Percentiles rank a stretch among this genome's conserved stretches.
phyloP scores from a whole-genome alignment of 192 early-diverging fungal species.

The Chytriomyces sp. region DNA sequence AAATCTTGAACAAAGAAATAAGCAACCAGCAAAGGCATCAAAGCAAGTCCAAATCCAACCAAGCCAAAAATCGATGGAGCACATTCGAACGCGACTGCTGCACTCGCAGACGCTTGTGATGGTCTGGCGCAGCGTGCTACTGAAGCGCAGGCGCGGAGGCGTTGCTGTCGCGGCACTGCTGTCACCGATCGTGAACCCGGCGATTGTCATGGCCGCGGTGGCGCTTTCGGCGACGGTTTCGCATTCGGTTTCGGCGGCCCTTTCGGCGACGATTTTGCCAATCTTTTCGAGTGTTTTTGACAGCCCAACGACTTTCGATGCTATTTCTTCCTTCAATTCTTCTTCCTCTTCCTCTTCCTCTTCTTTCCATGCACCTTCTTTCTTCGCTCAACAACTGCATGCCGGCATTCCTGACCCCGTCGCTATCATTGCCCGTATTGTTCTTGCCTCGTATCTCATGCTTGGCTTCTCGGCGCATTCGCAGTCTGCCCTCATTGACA shows the following conservation, averaged over 20 bases:
- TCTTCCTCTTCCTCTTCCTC: background rate
- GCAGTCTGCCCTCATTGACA: conserved; percentile 54
- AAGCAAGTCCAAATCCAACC: too few relatives aligned
- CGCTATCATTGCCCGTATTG: conserved; percentile 17
- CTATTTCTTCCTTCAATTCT: too few relatives aligned
- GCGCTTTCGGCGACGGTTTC: background rate
- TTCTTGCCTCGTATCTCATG: conserved; percentile 18
- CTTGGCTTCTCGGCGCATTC: conserved; percentile 30
- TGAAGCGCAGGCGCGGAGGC: conserved; percentile 6
- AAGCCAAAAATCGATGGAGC: background rate
- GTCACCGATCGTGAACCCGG: conserved; percentile 18
- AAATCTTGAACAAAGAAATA: too few relatives aligned
- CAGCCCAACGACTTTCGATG: too few relatives aligned
- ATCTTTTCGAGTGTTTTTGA: too few relatives aligned
- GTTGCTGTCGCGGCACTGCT: background rate
- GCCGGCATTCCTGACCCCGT: conserved; percentile 14
- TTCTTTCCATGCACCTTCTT: background rate
- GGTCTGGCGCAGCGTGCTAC: conserved; percentile 20
- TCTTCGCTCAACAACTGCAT: background rate
- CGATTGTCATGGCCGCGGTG: conserved; percentile 1
- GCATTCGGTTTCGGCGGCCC: background rate
- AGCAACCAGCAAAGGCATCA: too few relatives aligned
- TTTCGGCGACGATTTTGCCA: background rate
- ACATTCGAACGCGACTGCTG: background rate
- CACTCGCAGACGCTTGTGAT: conserved; percentile 13